Base-by-base conservation (phyloP, 768 basidiomycete genomes). In the Boletus coccyginus region DNA sequence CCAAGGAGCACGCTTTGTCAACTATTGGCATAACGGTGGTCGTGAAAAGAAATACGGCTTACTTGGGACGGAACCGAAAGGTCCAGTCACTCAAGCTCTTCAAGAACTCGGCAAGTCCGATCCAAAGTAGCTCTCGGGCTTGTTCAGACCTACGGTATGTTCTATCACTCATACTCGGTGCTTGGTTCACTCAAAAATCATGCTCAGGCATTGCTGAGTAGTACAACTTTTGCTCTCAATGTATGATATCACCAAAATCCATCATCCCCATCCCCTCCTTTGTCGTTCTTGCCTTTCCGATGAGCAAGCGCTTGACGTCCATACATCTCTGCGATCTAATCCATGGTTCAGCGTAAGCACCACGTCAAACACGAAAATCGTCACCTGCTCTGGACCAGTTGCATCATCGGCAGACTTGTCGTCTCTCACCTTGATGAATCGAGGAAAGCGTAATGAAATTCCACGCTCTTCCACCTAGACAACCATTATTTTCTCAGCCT, bases 371-470 rank as follows among this genome's bases (percentile, higher is more conserved):
- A 45, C 29, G 12, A 31, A 36, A 35, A 7, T 38, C 60, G 77
- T 72, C 61, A 92, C 93, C 82, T 95, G 93, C 66, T 98, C 95
- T 7, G 94, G 86, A 5, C 87, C 85, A 12, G 97, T 98, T 24
- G 93, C 92, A 73, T 97, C 92, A 57, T 98, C 94, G 14, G 87
- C 87, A 29, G 78, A 78, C 73, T 99, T 99, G 73, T 99, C 97
- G 59, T 98, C 97, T 60, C 97, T 83, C 49, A 94, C 75, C 44
- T 88, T 85, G 61, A 99, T 83, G 73, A 98, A 98, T 31, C 97
- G 84, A 40, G 97, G 97, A 75, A 99, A 99, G 13, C 97, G 88
- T 44, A 99, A 75, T 16, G 97, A 98, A 63, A 99, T 92, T 0
- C 97, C 97, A 62, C 95, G 78, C 49, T 91, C 86, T 52, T 95